Conservation (phyloP, 805 yeast species). For the Lachancea sp. region DNA sequence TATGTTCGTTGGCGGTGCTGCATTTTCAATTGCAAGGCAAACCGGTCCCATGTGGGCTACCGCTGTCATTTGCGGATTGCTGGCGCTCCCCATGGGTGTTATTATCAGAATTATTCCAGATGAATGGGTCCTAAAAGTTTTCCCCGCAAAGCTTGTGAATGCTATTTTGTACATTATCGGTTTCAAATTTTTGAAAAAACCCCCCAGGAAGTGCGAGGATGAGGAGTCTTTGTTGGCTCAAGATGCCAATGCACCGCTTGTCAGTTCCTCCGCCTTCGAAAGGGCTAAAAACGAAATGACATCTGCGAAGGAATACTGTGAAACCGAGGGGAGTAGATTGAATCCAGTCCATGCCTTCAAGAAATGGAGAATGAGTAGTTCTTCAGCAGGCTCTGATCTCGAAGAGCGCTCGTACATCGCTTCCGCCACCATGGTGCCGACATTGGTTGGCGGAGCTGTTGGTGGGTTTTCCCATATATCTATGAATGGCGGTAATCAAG, state of each 20-base stretch:
- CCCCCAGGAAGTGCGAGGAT: slow-evolving; percentile 10
- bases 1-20: slow-evolving; percentile 96
- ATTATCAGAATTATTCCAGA: slow-evolving; percentile 81
- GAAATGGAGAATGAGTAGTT: slow-evolving; percentile 22
- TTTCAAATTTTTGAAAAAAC: slow-evolving; percentile 22
- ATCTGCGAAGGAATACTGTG: slow-evolving; percentile 14
- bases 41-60: slow-evolving; percentile 87
- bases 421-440: slow-evolving; percentile 47
- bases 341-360: slow-evolving; percentile 25
- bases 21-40: slow-evolving; percentile 75
- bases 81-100: slow-evolving; percentile 75
- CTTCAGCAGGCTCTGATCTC: slow-evolving; percentile 12
- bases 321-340: slow-evolving; percentile 8
- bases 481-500: neutral
- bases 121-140: slow-evolving; percentile 53
- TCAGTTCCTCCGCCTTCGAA: slow-evolving; percentile 30
- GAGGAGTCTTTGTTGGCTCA: slow-evolving; percentile 24
- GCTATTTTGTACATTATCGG: slow-evolving; percentile 18
- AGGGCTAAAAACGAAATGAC: slow-evolving; percentile 30
- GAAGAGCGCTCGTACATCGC: slow-evolving; percentile 29
- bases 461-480: slow-evolving; percentile 35
- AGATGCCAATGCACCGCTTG: slow-evolving; percentile 11
- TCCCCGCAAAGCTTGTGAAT: slow-evolving; percentile 55
- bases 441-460: slow-evolving; percentile 51
- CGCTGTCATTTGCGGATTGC: slow-evolving; percentile 72